Conservation (phyloP, 352 stramenopile species). For the Saprolegnia parasitica region DNA sequence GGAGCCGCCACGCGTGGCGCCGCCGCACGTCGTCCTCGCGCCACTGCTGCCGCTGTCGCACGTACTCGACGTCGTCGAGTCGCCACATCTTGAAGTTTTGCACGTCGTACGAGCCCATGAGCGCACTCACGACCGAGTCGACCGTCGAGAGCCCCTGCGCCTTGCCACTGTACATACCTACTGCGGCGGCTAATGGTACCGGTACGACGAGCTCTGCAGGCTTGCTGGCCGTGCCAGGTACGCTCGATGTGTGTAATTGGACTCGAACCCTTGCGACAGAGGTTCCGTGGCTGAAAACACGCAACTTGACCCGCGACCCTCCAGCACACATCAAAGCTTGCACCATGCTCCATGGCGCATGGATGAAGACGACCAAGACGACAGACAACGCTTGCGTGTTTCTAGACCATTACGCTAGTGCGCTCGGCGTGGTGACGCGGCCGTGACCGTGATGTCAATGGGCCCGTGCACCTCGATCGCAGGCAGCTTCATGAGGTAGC, state of each 20-base stretch:
- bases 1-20: conserved; percentile 59
- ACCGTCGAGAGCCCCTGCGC: conserved; percentile 34
- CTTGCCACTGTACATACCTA: conserved; percentile 4
- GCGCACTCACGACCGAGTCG: conserved; percentile 44
- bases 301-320: no score
- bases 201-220: neutral
- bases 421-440: neutral
- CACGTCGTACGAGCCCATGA: conserved; percentile 81
- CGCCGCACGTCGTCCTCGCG: conserved; percentile 65
- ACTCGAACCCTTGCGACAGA: no score
- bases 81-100: conserved; percentile 83
- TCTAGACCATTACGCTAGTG: neutral
- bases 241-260: no score
- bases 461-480: conserved; percentile 4
- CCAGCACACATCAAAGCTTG: no score
- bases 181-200: neutral
- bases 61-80: conserved; percentile 66
- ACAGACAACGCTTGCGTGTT: no score
- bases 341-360: no score
- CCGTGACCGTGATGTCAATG: conserved; percentile 2
- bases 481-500: conserved; percentile 55
- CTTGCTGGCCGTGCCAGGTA: no score
- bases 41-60: conserved; percentile 77
- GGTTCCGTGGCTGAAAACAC: no score
- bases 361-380: no score